phyloP scores from a whole-genome alignment of 441 rosid genomes.

The Sinapis alba region DNA sequence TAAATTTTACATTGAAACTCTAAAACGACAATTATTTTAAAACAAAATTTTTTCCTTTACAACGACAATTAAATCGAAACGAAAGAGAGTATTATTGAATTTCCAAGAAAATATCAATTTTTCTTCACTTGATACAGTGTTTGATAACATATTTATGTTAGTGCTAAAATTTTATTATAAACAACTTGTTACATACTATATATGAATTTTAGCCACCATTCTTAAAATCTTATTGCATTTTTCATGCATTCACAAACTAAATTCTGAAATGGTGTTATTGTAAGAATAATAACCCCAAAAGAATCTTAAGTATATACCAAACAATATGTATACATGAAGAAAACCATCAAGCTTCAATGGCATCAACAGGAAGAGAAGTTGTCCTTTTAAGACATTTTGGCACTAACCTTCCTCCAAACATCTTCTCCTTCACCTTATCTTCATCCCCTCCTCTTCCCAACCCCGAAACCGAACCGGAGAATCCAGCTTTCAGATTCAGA shows the following conservation, averaged over 20 bases:
- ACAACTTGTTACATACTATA: background rate
- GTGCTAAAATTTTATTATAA: background rate
- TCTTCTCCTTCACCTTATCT: conserved; percentile 37
- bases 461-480: conserved; percentile 34
- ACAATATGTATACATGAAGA: conserved; percentile 34
- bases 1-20: no score
- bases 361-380: conserved; percentile 73
- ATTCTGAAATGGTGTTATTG: background rate
- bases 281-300: conserved; percentile 18
- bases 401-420: conserved; percentile 42
- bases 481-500: conserved; percentile 33
- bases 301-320: conserved; percentile 20
- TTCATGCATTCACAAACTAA: background rate
- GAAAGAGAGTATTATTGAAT: background rate
- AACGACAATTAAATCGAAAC: no score
- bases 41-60: no score
- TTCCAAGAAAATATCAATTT: background rate
- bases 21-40: no score
- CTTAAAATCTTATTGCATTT: background rate
- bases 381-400: conserved; percentile 63
- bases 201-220: background rate
- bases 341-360: conserved; percentile 55
- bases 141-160: background rate
- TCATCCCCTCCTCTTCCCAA: conserved; percentile 25
- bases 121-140: background rate